These are phyloP conservation scores for Lepidium sativum DNA, from an alignment of 345 rosid genomes.

Conservation along the genomic window DNA sequence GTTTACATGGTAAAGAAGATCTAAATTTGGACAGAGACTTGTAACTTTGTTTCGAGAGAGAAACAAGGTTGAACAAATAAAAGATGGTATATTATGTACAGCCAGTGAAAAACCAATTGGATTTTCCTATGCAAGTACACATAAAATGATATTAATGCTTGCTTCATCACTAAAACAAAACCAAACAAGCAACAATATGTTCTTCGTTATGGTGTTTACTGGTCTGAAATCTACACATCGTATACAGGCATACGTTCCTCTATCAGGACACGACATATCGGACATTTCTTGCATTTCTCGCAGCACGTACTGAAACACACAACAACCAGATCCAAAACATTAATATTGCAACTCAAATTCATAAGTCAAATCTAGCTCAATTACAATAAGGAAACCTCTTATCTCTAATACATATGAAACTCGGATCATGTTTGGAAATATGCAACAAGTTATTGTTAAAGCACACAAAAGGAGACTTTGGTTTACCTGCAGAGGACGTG, in stretches of 20 bases:
- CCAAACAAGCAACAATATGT: conserved; percentile 4
- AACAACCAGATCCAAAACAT: not conserved
- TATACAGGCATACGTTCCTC: conserved; percentile 61
- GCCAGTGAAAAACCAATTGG: conserved; percentile 3
- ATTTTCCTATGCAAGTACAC: conserved; percentile 4
- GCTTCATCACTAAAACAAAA: conserved; percentile 23
- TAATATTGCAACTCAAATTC: too few relatives aligned
- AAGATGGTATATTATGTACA: conserved; percentile 13
- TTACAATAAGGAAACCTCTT: too few relatives aligned
- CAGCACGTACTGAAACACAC: conserved; percentile 55
- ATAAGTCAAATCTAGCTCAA: too few relatives aligned
- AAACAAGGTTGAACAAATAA: not conserved
- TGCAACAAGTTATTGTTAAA: not conserved
- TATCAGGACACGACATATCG: conserved; percentile 67
- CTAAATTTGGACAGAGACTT: not conserved
- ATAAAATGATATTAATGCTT: conserved; percentile 14
- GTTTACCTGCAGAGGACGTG: conserved; percentile 76
- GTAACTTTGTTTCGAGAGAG: not conserved
- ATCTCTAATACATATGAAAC: too few relatives aligned
- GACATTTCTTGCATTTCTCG: conserved; percentile 86
- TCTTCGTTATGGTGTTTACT: not conserved
- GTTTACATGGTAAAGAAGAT: not conserved
- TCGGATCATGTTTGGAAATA: too few relatives aligned
- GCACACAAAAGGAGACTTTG: not conserved
- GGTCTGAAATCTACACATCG: conserved; percentile 43